These are phyloP conservation scores for Pistacia atlantica DNA, from an alignment of 345 rosid species.

Conservation along the genomic window DNA sequence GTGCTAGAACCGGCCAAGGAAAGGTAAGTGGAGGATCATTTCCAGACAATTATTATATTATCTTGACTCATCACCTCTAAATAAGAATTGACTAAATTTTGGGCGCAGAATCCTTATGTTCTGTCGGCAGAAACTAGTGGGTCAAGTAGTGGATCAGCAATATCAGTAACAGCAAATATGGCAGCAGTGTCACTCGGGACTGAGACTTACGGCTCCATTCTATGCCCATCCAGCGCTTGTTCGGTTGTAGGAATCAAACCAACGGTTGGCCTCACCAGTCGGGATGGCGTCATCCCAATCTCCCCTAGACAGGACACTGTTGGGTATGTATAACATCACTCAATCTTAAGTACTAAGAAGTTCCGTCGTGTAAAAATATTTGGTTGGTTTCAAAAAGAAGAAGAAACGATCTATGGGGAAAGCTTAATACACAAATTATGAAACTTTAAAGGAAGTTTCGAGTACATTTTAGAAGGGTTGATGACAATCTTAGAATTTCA, in stretches of 20 bases:
- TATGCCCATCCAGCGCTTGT: slow-evolving; percentile 53
- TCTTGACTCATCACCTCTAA: no score
- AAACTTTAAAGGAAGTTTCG: no score
- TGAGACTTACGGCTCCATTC: slow-evolving; percentile 73
- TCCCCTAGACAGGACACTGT: slow-evolving; percentile 61
- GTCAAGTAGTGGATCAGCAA: slow-evolving; percentile 76
- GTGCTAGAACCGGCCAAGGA: slow-evolving; percentile 66
- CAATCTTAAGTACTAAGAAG: no score
- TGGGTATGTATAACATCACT: slow-evolving; percentile 35
- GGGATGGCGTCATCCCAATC: slow-evolving; percentile 66
- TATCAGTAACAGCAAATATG: slow-evolving; percentile 69
- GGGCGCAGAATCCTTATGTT: slow-evolving; percentile 69
- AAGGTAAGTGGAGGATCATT: slow-evolving; percentile 39
- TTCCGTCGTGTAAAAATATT: no score
- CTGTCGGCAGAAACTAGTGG: slow-evolving; percentile 57
- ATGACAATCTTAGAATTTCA: no score
- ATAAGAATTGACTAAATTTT: no score
- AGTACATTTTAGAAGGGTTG: no score
- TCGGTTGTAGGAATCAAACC: slow-evolving; percentile 76
- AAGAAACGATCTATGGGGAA: no score
- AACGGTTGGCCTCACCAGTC: slow-evolving; percentile 70
- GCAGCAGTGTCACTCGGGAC: slow-evolving; percentile 64
- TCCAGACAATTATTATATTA: no score
- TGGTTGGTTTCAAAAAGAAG: no score
- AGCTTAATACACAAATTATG: no score